A percentile compares a stretch with the other conserved stretches of the same genome.
Evolutionary conservation across 805 yeast genomes (phyloP).

Genomic region (Wickerhamomyces mucosus): DNA sequence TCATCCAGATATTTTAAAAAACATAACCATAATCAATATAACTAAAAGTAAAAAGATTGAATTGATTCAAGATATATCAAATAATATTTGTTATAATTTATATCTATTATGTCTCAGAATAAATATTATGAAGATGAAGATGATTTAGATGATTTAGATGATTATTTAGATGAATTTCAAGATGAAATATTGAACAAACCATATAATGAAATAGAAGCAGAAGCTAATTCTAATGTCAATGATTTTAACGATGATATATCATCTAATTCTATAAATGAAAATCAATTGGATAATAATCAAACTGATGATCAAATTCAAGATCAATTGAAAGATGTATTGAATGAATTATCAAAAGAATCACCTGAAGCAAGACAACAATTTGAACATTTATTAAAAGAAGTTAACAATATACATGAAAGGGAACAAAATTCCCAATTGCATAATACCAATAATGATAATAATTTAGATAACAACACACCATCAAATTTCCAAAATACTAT

Average conservation of each 20-base stretch:
- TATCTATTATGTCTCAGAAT: neutral
- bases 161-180: constrained; percentile 76
- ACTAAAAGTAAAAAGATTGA: too few relatives aligned
- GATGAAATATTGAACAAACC: constrained; percentile 54
- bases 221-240: too few relatives aligned
- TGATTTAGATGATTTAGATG: constrained; percentile 70
- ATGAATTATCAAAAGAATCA: constrained; percentile 31
- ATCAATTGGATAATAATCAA: constrained; percentile 24
- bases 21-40: too few relatives aligned
- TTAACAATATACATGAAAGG: constrained; percentile 17
- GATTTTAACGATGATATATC: neutral
- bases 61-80: too few relatives aligned
- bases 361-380: constrained; percentile 44
- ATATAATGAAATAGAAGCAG: constrained; percentile 11
- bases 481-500: constrained; percentile 60
- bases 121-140: constrained; percentile 22
- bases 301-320: constrained; percentile 16
- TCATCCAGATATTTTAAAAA: too few relatives aligned
- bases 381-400: constrained; percentile 30
- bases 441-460: constrained; percentile 2
- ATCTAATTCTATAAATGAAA: constrained; percentile 7
- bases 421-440: constrained; percentile 3
- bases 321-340: constrained; percentile 19
- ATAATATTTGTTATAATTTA: too few relatives aligned
- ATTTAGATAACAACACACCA: constrained; percentile 9